Evolutionary conservation across 768 basidiomycete genomes (phyloP).

Genomic region (Clitopilus passeckerianus): DNA sequence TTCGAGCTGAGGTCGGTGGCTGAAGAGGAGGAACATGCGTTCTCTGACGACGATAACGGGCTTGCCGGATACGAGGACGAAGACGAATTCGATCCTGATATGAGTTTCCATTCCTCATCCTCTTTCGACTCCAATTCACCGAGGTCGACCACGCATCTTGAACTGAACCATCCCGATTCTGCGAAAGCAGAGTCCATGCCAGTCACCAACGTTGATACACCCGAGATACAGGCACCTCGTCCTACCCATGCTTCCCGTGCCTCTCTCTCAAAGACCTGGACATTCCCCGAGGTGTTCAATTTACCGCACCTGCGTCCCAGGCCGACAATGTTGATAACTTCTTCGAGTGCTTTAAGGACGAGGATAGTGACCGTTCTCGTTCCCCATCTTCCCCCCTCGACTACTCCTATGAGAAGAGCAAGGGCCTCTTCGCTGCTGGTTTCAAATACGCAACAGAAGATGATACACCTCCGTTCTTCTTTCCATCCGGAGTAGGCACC

Average conservation of each 20-base stretch:
- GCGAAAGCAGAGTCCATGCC: neutral
- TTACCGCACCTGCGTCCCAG: slow-evolving; percentile 15
- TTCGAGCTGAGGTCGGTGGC: slow-evolving; percentile 51
- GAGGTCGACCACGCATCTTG: slow-evolving; percentile 22
- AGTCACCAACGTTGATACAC: slow-evolving; percentile 8
- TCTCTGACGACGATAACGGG: slow-evolving; percentile 50
- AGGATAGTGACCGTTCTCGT: slow-evolving; percentile 26
- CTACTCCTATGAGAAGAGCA: slow-evolving; percentile 51
- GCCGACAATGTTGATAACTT: slow-evolving; percentile 60
- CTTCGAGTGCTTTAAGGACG: slow-evolving; percentile 67
- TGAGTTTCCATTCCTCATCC: slow-evolving; percentile 41
- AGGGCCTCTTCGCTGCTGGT: slow-evolving; percentile 52
- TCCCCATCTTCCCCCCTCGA: slow-evolving; percentile 39
- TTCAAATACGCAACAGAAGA: slow-evolving; percentile 43
- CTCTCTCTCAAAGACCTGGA: slow-evolving; percentile 67
- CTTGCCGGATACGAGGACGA: slow-evolving; percentile 70
- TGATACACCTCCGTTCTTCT: slow-evolving; percentile 45
- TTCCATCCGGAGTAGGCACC: slow-evolving; percentile 31
- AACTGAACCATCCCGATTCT: slow-evolving; percentile 14
- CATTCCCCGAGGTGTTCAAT: slow-evolving; percentile 40
- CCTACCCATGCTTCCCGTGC: slow-evolving; percentile 24
- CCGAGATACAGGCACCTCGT: slow-evolving; percentile 1
- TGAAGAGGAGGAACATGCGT: slow-evolving; percentile 43
- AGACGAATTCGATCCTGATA: slow-evolving; percentile 43
- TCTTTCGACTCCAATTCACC: slow-evolving; percentile 49